phyloP scores from a whole-genome alignment of 2,329 filamentous ascomycete species.

The Pseudocercospora macadamiae region DNA sequence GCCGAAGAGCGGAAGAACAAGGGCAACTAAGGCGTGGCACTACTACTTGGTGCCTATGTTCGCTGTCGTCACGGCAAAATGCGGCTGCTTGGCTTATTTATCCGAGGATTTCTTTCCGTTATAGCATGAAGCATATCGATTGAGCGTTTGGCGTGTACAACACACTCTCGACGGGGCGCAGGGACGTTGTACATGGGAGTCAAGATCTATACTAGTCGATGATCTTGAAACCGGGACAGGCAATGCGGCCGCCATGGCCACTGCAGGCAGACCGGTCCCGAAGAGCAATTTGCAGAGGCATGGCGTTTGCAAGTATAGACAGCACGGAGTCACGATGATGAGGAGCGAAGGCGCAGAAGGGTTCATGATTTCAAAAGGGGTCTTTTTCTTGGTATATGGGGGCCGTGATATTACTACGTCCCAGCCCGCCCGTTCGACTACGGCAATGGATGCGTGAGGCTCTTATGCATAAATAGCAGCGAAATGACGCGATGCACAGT shows the following conservation, averaged over 20 bases:
- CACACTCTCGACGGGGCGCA: slow-evolving; percentile 10
- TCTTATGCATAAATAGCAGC: slow-evolving; percentile 13
- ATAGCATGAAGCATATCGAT: slow-evolving; percentile 20
- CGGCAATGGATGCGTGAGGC: slow-evolving; percentile 20
- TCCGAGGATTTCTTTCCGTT: slow-evolving; percentile 2
- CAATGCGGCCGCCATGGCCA: slow-evolving; percentile 4
- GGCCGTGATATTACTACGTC: slow-evolving; percentile 13
- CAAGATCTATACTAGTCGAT: background rate
- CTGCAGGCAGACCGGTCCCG: slow-evolving; percentile 1
- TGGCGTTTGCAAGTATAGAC: slow-evolving; percentile 11
- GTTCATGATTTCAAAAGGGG: background rate
- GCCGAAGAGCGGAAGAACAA: slow-evolving; percentile 70
- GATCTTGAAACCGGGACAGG: background rate
- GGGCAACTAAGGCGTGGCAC: slow-evolving; percentile 35
- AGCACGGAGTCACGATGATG: slow-evolving; percentile 17
- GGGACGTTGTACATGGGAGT: slow-evolving; percentile 8
- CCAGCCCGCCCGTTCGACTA: slow-evolving; percentile 16
- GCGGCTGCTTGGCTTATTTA: background rate
- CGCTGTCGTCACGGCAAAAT: no score
- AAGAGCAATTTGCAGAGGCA: slow-evolving; percentile 3
- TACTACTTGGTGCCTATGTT: background rate
- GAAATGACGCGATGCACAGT: slow-evolving; percentile 9
- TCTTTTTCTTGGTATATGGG: slow-evolving; percentile 11
- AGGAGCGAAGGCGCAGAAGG: slow-evolving; percentile 7
- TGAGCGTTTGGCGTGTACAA: slow-evolving; percentile 25